phyloP scores from a whole-genome alignment of 73 alveolate genomes.

The Effrenium voratum region DNA sequence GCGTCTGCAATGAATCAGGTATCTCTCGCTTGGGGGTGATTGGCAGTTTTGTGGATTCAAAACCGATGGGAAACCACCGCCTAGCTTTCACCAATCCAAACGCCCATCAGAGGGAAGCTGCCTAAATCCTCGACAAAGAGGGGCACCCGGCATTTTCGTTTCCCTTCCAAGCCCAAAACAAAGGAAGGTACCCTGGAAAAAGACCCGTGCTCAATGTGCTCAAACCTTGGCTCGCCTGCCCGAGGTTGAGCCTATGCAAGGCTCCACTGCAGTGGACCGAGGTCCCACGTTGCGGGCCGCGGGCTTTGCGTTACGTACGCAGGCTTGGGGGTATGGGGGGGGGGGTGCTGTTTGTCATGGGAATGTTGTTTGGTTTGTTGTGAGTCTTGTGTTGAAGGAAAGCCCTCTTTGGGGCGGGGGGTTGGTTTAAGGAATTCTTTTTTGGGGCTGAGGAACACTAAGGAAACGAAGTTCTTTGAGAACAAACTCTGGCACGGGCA shows the following conservation, averaged over 20 bases:
- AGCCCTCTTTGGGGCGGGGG: background rate
- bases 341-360: background rate
- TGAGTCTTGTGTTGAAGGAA: background rate
- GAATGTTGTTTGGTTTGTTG: background rate
- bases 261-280: slow-evolving; percentile 86
- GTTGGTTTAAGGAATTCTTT: too few species aligned
- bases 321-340: background rate
- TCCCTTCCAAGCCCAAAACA: background rate
- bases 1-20: too few species aligned
- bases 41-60: too few species aligned
- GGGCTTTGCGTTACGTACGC: slow-evolving; percentile 89
- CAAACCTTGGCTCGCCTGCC: background rate
- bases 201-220: background rate
- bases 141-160: background rate
- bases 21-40: too few species aligned
- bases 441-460: too few species aligned
- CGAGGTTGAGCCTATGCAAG: slow-evolving; percentile 84
- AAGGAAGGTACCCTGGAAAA: background rate
- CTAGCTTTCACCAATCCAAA: background rate
- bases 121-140: background rate
- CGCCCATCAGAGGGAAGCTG: background rate
- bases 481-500: too few species aligned
- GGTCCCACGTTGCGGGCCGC: slow-evolving; percentile 85
- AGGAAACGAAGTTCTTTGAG: too few species aligned
- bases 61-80: background rate